A percentile compares a stretch with the other conserved stretches of the same genome.
Evolutionary conservation across 768 basidiomycete species (phyloP).

Genomic region (Glaciozyma martinii): DNA sequence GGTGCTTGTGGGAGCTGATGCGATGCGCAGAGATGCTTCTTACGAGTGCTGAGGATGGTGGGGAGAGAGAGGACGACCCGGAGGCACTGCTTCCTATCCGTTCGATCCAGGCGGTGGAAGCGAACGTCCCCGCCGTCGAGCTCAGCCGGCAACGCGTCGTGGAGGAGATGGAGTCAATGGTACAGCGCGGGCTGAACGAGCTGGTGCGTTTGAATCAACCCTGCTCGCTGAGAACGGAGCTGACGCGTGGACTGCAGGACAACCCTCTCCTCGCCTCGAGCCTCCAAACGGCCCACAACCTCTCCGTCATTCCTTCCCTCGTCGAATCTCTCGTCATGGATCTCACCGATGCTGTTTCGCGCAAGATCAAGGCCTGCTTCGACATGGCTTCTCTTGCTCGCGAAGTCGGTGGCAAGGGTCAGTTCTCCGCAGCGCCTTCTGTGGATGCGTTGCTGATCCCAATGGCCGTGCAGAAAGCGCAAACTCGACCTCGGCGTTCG

Average conservation of each 20-base stretch:
- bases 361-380: constrained; percentile 69
- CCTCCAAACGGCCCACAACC: constrained; percentile 89
- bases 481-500: constrained; percentile 42
- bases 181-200: constrained; percentile 64
- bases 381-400: constrained; percentile 79
- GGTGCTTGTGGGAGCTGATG: background rate
- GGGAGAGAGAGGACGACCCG: constrained; percentile 13
- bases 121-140: constrained; percentile 63
- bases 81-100: constrained; percentile 51
- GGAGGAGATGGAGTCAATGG: constrained; percentile 83
- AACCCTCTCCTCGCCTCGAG: constrained; percentile 85
- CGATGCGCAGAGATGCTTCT: constrained; percentile 1
- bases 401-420: constrained; percentile 73
- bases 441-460: background rate
- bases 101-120: constrained; percentile 62
- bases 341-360: constrained; percentile 71
- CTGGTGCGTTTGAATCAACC: constrained; percentile 49
- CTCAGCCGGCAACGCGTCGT: constrained; percentile 61
- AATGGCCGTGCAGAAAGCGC: constrained; percentile 34
- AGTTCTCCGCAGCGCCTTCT: background rate
- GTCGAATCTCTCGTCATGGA: constrained; percentile 70
- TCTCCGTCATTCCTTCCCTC: constrained; percentile 70
- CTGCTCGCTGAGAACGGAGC: background rate
- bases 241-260: constrained; percentile 49
- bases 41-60: background rate